A percentile compares a stretch with the other conserved stretches of the same genome.
These are phyloP conservation scores for Adiantum capillusveneris DNA, from an alignment of 75 land plant genomes.

Conservation along the genomic window DNA sequence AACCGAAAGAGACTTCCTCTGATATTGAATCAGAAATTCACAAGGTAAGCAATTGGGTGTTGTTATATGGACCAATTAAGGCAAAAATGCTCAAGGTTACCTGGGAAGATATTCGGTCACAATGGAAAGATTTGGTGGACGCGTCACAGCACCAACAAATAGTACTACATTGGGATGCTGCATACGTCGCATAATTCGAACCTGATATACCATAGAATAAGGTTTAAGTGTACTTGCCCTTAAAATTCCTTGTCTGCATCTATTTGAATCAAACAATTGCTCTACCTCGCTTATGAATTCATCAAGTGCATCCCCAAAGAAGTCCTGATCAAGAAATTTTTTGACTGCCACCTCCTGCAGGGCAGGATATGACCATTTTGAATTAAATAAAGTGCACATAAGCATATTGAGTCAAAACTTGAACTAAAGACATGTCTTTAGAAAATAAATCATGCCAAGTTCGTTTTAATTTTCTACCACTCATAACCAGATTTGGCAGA, in stretches of 20 bases:
- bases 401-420: too few species aligned
- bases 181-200: slow-evolving; percentile 72
- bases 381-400: too few species aligned
- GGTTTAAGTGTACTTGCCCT: neutral
- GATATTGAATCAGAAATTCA: neutral
- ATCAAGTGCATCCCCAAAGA: slow-evolving; percentile 71
- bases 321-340: slow-evolving; percentile 83
- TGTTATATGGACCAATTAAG: neutral
- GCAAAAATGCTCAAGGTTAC: slow-evolving; percentile 18
- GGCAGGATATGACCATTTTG: too few species aligned
- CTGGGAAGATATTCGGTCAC: slow-evolving; percentile 90
- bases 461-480: too few species aligned
- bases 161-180: slow-evolving; percentile 93
- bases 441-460: too few species aligned
- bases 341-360: slow-evolving; percentile 97
- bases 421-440: too few species aligned
- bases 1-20: slow-evolving; percentile 78
- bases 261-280: neutral
- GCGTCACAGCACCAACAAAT: slow-evolving; percentile 92
- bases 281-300: slow-evolving; percentile 88
- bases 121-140: slow-evolving; percentile 80
- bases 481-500: too few species aligned
- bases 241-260: too few species aligned
- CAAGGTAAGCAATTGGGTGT: neutral
- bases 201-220: slow-evolving; percentile 29